Base-by-base conservation (phyloP, 2,329 filamentous ascomycete species). In the Colletotrichum musicola region DNA sequence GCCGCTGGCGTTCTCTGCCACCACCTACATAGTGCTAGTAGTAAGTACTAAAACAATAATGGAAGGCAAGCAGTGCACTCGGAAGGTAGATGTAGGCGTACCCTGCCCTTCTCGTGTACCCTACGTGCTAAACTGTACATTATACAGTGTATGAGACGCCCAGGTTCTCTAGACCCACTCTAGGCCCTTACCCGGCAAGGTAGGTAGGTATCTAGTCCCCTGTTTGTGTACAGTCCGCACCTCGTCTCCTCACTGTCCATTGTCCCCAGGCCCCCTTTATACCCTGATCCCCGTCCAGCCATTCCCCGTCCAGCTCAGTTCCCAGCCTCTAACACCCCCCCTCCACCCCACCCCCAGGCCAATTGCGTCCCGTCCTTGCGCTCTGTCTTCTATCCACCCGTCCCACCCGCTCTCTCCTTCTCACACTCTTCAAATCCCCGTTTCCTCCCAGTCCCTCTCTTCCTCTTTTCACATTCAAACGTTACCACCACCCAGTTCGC, bases 351-450 rank as follows among this genome's bases (percentile, higher is more conserved):
- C 18, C 16, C 51, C 35, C 64, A 70, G 61, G 65, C 68, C 68
- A 69, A 71, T 71, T 70, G 59, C 64, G 44, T 68, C 20, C 60
- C 65, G 60, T 64, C 46, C 38, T 46, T 69, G 49, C 56, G 56
- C 54, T 49, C 65, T 69, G n/a, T n/a, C 47, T 70, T 62, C 65
- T 57, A 47, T 22, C 65, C 59, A 58, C 51, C 47, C 65, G 64
- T 61, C 60, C 68, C 64, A 69, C 65, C 47, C 50, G 27, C 55
- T 46, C 63, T 27, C 59, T 65, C 51, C 10, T 12, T 69, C 47
- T 69, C 47, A 49, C 14, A 54, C 30, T 56, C 65, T 65, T 68
- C 62, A 68, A 60, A 65, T 64, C 50, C 55, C 62, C 55, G 51
- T 65, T 57, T 64, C 67, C 67, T 22, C 35, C 25, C 16, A 9